phyloP scores from a whole-genome alignment of 352 stramenopile genomes.

The Globisporangium iwayamae region DNA sequence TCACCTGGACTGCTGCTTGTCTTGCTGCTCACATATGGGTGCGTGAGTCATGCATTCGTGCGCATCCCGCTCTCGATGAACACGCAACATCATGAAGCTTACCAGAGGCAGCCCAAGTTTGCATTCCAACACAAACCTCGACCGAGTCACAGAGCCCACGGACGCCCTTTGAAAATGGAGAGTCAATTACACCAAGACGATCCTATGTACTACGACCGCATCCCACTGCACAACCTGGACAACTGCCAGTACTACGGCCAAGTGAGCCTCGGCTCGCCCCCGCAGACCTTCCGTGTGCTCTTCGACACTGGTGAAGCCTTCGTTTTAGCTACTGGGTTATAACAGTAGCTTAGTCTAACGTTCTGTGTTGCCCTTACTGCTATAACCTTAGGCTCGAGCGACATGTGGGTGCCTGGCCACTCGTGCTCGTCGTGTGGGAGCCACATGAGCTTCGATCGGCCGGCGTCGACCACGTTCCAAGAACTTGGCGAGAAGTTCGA shows the following conservation, averaged over 20 bases:
- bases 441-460: conserved; percentile 36
- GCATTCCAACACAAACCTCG: not conserved
- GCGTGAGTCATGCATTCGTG: conserved; percentile 1
- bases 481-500: conserved; percentile 23
- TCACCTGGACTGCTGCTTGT: not conserved
- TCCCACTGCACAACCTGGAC: conserved; percentile 24
- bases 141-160: not conserved
- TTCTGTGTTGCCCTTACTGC: no score
- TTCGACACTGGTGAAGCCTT: conserved; percentile 25
- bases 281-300: conserved; percentile 31
- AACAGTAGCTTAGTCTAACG: no score
- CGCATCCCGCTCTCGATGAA: conserved; percentile 12
- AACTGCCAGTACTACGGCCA: conserved; percentile 28
- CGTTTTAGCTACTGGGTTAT: not conserved
- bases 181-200: not conserved
- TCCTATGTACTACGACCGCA: conserved; percentile 6
- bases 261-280: conserved; percentile 28
- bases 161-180: conserved; percentile 6
- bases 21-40: not conserved
- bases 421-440: conserved; percentile 55
- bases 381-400: conserved; percentile 26
- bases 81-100: not conserved
- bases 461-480: conserved; percentile 28
- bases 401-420: conserved; percentile 29
- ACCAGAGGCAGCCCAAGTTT: not conserved